Percentiles rank a stretch among this genome's conserved stretches.
phyloP scores from a whole-genome alignment of 805 yeast genomes.

The Spathaspora hagerdaliae region DNA sequence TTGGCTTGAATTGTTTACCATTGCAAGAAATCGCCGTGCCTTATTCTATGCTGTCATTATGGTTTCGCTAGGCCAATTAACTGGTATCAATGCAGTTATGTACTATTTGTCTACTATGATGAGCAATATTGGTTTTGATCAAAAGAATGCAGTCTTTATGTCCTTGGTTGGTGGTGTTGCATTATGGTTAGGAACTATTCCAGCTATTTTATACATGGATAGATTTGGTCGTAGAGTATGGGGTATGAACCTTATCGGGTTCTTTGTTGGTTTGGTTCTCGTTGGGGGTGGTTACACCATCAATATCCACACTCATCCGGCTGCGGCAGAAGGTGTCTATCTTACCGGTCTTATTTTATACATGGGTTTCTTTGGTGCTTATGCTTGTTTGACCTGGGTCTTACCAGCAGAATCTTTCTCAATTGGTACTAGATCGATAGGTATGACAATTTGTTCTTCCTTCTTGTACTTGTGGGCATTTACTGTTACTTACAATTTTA shows the following conservation, averaged over 20 bases:
- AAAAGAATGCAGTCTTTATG: constrained; percentile 55
- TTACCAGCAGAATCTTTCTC: constrained; percentile 64
- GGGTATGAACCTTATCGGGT: constrained; percentile 56
- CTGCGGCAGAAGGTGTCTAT: constrained; percentile 56
- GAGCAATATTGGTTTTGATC: constrained; percentile 50
- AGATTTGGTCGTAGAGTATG: constrained; percentile 55
- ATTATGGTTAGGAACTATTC: constrained; percentile 58
- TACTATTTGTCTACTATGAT: constrained; percentile 60
- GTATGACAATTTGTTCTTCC: constrained; percentile 59
- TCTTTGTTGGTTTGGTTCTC: constrained; percentile 55
- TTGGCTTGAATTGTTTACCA: constrained; percentile 48
- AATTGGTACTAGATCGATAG: constrained; percentile 54
- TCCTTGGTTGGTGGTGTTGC: constrained; percentile 69
- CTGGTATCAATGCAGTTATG: constrained; percentile 66
- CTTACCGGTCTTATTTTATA: constrained; percentile 60
- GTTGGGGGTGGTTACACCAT: constrained; percentile 57
- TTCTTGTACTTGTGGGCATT: constrained; percentile 59
- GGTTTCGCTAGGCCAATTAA: constrained; percentile 60
- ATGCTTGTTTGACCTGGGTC: constrained; percentile 67
- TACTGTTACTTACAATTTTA: constrained; percentile 62
- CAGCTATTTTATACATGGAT: constrained; percentile 59
- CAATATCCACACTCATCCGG: constrained; percentile 29
- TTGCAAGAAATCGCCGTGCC: constrained; percentile 60
- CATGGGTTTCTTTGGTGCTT: constrained; percentile 64
- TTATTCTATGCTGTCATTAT: constrained; percentile 53